Evolutionary conservation across 495 filamentous ascomycete species (phyloP).

Genomic region (Penicillium roqueforti): DNA sequence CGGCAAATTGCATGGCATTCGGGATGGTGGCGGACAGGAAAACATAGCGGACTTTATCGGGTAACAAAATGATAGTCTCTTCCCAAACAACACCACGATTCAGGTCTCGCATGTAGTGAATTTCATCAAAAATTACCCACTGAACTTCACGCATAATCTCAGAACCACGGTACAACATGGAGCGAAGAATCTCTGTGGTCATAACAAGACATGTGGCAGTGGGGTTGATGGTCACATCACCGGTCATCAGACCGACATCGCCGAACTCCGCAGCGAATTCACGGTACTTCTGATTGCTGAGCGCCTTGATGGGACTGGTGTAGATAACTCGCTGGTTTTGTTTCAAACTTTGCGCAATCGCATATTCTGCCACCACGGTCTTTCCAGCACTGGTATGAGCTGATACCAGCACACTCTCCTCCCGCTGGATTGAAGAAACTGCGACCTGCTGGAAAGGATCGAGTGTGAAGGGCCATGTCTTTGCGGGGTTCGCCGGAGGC

Average conservation of each 20-base stretch:
- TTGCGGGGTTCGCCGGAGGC: constrained; percentile 75
- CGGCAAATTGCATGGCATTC: constrained; percentile 98
- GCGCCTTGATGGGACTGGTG: constrained; percentile 96
- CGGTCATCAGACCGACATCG: constrained; percentile 97
- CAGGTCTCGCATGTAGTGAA: constrained; percentile 90
- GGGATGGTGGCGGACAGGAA: constrained; percentile 99
- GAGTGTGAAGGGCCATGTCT: constrained; percentile 79
- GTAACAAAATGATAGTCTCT: constrained; percentile 94
- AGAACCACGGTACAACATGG: constrained; percentile 96
- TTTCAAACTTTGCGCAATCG: constrained; percentile 95
- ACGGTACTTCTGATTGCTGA: constrained; percentile 98
- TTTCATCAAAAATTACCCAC: constrained; percentile 98
- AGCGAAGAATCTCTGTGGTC: constrained; percentile 98
- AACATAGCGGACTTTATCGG: constrained; percentile 97
- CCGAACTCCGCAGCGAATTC: constrained; percentile 95
- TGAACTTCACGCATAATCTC: constrained; percentile 99
- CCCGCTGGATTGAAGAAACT: constrained; percentile 87
- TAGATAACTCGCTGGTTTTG: constrained; percentile 98
- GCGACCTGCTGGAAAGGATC: constrained; percentile 96
- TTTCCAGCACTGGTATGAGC: constrained; percentile 98
- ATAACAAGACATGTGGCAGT: constrained; percentile 97
- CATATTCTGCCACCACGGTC: constrained; percentile 96
- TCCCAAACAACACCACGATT: constrained; percentile 94
- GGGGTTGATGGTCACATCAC: constrained; percentile 98
- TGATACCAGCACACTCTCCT: constrained; percentile 93